phyloP scores from a whole-genome alignment of 768 basidiomycete genomes.

The Artomyces pyxidatus region DNA sequence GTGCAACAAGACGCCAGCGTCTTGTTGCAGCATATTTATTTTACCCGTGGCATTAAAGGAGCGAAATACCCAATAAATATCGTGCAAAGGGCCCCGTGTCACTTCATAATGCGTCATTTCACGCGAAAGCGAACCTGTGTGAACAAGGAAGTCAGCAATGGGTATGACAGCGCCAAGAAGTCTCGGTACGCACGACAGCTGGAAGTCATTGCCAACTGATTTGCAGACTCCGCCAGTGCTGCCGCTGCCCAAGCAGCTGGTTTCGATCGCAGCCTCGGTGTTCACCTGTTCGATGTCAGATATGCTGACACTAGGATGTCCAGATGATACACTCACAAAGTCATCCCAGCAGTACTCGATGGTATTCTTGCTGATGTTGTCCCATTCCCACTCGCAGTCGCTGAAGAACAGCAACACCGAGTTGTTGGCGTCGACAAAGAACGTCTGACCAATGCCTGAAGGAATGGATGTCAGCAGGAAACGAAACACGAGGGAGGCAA shows the following conservation, averaged over 20 bases:
- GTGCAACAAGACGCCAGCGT: too few species aligned
- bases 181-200: background rate
- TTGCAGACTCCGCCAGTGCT: background rate
- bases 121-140: too few species aligned
- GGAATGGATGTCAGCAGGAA: background rate
- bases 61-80: too few species aligned
- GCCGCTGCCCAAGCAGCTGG: background rate
- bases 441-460: background rate
- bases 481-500: background rate
- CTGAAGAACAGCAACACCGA: background rate
- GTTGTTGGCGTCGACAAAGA: background rate
- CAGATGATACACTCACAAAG: background rate
- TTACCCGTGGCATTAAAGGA: too few species aligned
- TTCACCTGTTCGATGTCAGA: background rate
- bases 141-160: too few species aligned
- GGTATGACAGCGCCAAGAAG: too few species aligned
- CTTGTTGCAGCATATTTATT: too few species aligned
- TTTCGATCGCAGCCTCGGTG: background rate
- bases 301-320: background rate
- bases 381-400: constrained; percentile 1
- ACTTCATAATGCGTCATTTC: too few species aligned
- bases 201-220: background rate
- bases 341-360: constrained; percentile 2
- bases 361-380: background rate
- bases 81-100: too few species aligned